These are phyloP conservation scores for Vigna unguiculata DNA, from an alignment of 306 rosid genomes.

Conservation along the genomic window DNA sequence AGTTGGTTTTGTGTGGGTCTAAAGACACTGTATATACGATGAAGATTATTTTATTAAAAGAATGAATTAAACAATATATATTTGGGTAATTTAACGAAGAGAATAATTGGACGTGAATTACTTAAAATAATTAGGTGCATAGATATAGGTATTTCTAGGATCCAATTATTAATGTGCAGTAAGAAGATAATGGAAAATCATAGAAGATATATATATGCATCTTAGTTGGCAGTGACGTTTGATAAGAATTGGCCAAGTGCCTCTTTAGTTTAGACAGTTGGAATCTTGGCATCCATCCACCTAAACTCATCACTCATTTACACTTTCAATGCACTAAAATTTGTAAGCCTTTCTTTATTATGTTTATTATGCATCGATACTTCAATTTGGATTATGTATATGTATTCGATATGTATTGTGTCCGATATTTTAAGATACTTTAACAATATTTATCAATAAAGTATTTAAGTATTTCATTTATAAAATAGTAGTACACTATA, in stretches of 20 bases:
- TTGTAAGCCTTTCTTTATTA: too few relatives aligned
- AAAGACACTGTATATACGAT: neutral
- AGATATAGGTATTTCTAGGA: neutral
- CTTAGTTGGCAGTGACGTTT: slow-evolving; percentile 46
- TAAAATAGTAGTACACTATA: too few relatives aligned
- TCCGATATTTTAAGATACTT: too few relatives aligned
- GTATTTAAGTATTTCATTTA: too few relatives aligned
- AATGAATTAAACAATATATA: too few relatives aligned
- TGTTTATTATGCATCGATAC: too few relatives aligned
- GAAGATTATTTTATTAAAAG: neutral
- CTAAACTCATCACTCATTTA: neutral
- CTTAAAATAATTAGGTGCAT: neutral
- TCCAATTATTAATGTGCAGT: slow-evolving; percentile 41
- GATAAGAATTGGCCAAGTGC: slow-evolving; percentile 40
- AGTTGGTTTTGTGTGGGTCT: too few relatives aligned
- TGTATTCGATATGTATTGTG: too few relatives aligned
- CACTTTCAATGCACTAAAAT: too few relatives aligned
- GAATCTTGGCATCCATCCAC: slow-evolving; percentile 48
- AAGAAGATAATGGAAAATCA: neutral
- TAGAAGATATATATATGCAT: neutral
- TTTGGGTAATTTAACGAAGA: slow-evolving; percentile 6
- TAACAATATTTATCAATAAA: too few relatives aligned
- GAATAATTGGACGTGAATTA: neutral
- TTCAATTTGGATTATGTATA: too few relatives aligned
- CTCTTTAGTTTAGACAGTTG: slow-evolving; percentile 53